Base-by-base conservation (phyloP, 768 basidiomycete species). In the Xanthoconium stramineum region DNA sequence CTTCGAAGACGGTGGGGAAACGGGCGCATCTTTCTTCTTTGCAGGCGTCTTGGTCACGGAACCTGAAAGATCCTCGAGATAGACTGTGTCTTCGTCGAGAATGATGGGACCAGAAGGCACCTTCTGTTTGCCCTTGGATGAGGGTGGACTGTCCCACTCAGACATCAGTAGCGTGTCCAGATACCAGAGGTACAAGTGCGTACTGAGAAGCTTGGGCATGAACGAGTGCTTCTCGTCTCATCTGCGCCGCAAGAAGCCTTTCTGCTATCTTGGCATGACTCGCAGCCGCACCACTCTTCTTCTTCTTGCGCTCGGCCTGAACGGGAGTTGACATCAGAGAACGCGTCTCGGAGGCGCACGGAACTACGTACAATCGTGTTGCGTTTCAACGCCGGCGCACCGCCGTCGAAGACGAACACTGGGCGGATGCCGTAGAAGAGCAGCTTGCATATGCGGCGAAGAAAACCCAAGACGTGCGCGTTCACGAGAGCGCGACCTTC, bases 361-460 rank as follows among this genome's bases (percentile, higher is more conserved):
- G 29, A 28, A 53, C 50, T 12, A 74, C 89, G 53, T 62, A 94
- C 95, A 61, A 99, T 86, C 4, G 97, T 98, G 48, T 80, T 78
- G 65, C 87, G 82, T 76, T 99, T 99, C 65, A 99, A 71, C 12
- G 76, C 82, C 4, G 97, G 97, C 4, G 96, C 97, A 35, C 94
- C 95, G 20, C 97, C 97, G 71, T 99, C 97, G 66, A 99, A 99
- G 13, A 99, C 95, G 66, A 99, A 99, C 36, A 99, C 95, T 0
- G 97, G 97, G 70, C 91, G 95, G 69, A 98, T 96, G 13, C 97
- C 97, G 67, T 97, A 94, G 74, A 95, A 98, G 42, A 99, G 74
- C 32, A 99, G 80, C 73, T 98, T 98, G 72, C 87, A 86, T 55
- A 98, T 97, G 2, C 97, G 83, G 32, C 96, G 81, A 43, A 92